Conservation (phyloP, 225 moss, liverwort and hornwort genomes). For the Polytrichum commune region DNA sequence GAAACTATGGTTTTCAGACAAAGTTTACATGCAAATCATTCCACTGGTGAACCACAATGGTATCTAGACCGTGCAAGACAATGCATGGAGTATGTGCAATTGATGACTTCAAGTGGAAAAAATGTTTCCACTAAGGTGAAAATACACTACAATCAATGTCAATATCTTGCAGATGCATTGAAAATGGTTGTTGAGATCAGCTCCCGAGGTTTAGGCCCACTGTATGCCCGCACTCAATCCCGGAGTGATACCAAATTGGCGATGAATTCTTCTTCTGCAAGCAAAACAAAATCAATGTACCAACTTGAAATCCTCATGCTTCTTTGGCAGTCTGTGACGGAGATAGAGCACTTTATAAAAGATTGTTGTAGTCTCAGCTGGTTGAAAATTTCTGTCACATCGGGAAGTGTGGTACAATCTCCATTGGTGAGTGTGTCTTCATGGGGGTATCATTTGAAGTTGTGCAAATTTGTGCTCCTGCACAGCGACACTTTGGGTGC, state of each 20-base stretch:
- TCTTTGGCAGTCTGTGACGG: not conserved
- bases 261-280: not conserved
- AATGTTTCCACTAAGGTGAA: not conserved
- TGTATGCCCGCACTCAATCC: too few species aligned
- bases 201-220: too few species aligned
- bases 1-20: too few species aligned
- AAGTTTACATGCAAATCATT: too few species aligned
- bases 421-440: not conserved
- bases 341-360: constrained; percentile 3
- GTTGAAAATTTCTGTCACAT: not conserved
- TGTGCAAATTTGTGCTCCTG: not conserved
- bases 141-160: not conserved
- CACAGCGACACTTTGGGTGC: not conserved
- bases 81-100: not conserved
- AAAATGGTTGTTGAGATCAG: not conserved
- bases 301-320: not conserved
- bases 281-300: not conserved
- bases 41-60: too few species aligned
- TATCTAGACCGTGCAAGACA: too few species aligned
- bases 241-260: not conserved
- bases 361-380: not conserved
- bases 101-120: not conserved
- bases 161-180: not conserved
- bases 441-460: not conserved
- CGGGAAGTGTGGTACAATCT: not conserved